Base-by-base conservation (phyloP, 2,329 filamentous ascomycete genomes). In the Colletotrichum neosansevieriae region DNA sequence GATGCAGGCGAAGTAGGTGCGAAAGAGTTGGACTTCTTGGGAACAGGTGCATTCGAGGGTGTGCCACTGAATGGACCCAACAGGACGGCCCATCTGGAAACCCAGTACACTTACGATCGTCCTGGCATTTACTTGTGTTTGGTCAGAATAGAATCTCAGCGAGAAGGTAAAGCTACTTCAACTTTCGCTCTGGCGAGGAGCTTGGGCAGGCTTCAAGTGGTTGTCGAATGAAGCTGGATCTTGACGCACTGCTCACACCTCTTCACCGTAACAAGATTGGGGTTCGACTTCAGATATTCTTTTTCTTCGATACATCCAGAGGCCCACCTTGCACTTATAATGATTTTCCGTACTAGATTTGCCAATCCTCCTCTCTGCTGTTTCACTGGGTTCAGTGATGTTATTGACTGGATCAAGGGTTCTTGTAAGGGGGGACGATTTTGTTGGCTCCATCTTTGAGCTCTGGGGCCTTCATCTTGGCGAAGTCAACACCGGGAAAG, bases 401-500 rank as follows among this genome's bases (percentile, higher is more conserved):
- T 6, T 11, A 2, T 29, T 5, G 15, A 40, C 4, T 6, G 15
- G 2, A 12, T 76, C 70, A 84, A 3, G 80, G 81, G 58, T 82
- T 79, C n/a, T 79, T 77, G 66, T 84, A 85, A 2, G 13, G 44
- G 0, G 79, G 77, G 58, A 63, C 4, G 24, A 77, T 65, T 12
- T 36, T 64, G 6, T 72, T 75, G 74, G 71, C 75, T 1, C 74
- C 79, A 17, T 79, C 72, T 1, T 69, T 10, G 7, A 62, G 6
- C 50, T 70, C 61, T 15, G 57, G 54, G 3, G 75, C 49, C 17
- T 75, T 71, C 60, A 81, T 17, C 49, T 68, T 70, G 6, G 51
- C 65, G n/a, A 81, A 61, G 56, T 83, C 76, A 6, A 83, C 74
- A 6, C 75, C 77, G 6, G 81, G 71, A 49, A 84, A 63, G 4